phyloP scores from a whole-genome alignment of 2,329 filamentous ascomycete genomes.

The Aspergillus bombycis region DNA sequence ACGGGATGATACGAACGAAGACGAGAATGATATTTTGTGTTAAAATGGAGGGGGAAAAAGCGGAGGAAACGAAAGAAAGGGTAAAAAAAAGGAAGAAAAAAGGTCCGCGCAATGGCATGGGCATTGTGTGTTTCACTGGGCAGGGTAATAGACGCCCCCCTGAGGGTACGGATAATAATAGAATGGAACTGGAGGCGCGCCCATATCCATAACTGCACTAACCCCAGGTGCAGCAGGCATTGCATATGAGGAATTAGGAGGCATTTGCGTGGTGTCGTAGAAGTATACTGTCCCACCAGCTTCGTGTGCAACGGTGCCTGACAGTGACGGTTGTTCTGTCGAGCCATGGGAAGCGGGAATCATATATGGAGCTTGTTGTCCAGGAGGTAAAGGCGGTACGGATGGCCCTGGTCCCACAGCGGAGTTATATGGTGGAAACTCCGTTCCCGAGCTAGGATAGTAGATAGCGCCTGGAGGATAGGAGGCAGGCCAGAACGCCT shows the following conservation, averaged over 20 bases:
- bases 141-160: conserved; percentile 64
- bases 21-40: not conserved
- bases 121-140: conserved; percentile 24
- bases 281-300: conserved; percentile 97
- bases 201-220: conserved; percentile 68
- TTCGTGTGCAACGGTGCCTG: conserved; percentile 75
- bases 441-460: conserved; percentile 58
- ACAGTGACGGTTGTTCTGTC: conserved; percentile 49
- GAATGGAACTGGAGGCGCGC: conserved; percentile 60
- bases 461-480: conserved; percentile 67
- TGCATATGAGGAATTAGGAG: conserved; percentile 52
- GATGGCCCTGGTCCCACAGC: conserved; percentile 50
- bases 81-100: conserved; percentile 12
- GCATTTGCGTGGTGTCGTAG: conserved; percentile 76
- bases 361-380: conserved; percentile 51
- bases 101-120: not conserved
- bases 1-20: conserved; percentile 5
- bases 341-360: conserved; percentile 32
- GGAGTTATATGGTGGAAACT: conserved; percentile 48
- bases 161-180: conserved; percentile 61
- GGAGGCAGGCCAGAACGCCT: conserved; percentile 62
- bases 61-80: conserved; percentile 13
- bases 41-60: conserved; percentile 26
- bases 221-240: conserved; percentile 54
- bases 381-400: conserved; percentile 60